phyloP scores from a whole-genome alignment of 192 early-diverging fungal genomes.

The Piromyces finnis region DNA sequence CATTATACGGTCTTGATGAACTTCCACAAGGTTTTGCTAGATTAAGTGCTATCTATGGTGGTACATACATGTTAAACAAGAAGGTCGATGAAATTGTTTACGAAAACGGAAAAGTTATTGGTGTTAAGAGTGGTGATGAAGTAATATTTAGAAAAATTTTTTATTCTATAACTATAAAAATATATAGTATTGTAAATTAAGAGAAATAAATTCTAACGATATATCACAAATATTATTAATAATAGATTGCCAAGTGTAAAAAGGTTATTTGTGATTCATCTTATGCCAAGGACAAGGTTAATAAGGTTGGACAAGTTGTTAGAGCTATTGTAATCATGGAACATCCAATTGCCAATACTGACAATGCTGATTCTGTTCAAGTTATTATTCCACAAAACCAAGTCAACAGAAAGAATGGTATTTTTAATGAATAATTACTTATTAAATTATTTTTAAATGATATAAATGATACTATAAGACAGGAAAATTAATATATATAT shows the following conservation, averaged over 20 bases:
- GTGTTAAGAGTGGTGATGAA: conserved; percentile 79
- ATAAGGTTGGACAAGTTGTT: conserved; percentile 69
- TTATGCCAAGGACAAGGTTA: conserved; percentile 69
- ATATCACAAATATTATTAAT: too few relatives aligned
- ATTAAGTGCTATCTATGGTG: conserved; percentile 92
- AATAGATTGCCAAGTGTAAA: conserved; percentile 45
- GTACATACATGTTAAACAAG: conserved; percentile 97
- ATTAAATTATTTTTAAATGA: too few relatives aligned
- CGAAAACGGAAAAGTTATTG: conserved; percentile 65
- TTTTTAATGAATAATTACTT: too few relatives aligned
- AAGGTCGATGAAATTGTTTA: conserved; percentile 78
- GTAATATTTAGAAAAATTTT: background rate
- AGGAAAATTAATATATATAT: too few relatives aligned
- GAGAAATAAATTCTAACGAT: too few relatives aligned
- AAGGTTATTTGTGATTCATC: conserved; percentile 92
- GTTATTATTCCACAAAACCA: conserved; percentile 97
- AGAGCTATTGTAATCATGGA: conserved; percentile 90
- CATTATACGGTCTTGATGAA: conserved; percentile 92
- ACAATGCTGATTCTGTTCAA: conserved; percentile 74
- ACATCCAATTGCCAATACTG: conserved; percentile 79
- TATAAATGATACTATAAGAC: too few relatives aligned
- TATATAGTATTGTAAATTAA: too few relatives aligned
- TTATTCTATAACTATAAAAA: too few relatives aligned
- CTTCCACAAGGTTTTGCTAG: conserved; percentile 97
- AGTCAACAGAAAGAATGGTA: conserved; percentile 66